These are phyloP conservation scores for Gaeumannomyces sp. DNA, from an alignment of 2,329 filamentous ascomycete genomes.

Conservation along the genomic window DNA sequence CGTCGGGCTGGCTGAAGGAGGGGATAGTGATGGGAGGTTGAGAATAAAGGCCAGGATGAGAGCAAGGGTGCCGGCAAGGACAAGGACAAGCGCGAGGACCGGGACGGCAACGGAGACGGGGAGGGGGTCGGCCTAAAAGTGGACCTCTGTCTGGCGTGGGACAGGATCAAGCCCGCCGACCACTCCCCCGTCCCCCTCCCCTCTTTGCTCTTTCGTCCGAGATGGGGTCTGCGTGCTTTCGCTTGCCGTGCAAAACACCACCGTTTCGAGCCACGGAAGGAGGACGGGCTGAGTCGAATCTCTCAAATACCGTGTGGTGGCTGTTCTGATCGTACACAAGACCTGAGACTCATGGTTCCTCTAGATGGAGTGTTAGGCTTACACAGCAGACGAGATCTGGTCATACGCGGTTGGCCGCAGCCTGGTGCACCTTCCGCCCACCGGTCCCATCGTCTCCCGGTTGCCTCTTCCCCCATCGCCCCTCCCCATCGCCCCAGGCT, in stretches of 20 bases:
- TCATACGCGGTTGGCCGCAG: conserved; percentile 6
- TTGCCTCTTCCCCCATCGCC: background rate
- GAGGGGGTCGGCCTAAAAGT: background rate
- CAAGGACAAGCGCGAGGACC: background rate
- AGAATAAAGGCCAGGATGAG: background rate
- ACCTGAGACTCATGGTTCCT: conserved; percentile 8
- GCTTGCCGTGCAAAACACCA: background rate
- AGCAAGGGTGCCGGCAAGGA: background rate
- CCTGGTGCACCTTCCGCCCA: background rate
- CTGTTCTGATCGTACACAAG: conserved; percentile 9
- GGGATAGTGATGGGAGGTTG: background rate
- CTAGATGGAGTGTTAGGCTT: conserved; percentile 5
- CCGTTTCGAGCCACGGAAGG: background rate
- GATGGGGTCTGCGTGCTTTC: background rate
- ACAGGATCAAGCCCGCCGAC: background rate
- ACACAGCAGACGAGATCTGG: conserved; percentile 4
- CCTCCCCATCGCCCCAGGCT: background rate
- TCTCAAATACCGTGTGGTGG: background rate
- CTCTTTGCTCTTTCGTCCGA: background rate
- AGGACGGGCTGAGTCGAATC: background rate
- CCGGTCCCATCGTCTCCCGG: background rate
- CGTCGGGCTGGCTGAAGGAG: background rate
- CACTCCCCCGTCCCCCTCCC: no score
- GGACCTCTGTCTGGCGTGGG: background rate
- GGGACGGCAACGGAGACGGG: background rate